Conservation (phyloP, 495 filamentous ascomycete genomes). For the Pseudevernia furfuracea region DNA sequence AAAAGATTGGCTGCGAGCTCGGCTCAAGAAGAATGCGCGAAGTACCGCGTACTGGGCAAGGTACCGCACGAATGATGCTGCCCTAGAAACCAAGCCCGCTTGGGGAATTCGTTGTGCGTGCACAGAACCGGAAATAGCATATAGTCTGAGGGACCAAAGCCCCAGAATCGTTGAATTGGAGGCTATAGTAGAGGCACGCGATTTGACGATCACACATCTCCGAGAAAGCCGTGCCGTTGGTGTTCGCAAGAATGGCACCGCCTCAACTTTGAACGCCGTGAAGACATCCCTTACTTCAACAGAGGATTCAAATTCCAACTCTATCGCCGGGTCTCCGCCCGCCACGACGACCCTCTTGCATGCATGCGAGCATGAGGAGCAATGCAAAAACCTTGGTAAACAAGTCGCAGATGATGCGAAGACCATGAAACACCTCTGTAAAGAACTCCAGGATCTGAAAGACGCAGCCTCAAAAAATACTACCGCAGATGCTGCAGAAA, state of each 20-base stretch:
- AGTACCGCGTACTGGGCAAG: neutral
- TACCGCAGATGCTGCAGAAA: neutral
- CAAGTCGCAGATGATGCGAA: neutral
- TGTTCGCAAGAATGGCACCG: neutral
- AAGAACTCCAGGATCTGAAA: neutral
- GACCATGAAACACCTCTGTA: neutral
- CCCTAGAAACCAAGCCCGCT: neutral
- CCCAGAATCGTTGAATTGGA: neutral
- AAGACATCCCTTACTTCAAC: neutral
- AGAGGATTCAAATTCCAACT: neutral
- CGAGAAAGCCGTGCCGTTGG: neutral
- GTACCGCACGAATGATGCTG: neutral
- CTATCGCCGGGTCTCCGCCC: neutral
- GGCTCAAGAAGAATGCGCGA: neutral
- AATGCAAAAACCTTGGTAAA: neutral
- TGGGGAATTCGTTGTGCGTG: conserved; percentile 4
- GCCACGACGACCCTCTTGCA: neutral
- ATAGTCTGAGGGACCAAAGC: neutral
- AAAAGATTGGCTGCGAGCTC: neutral
- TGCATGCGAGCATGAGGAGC: neutral
- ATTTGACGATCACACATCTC: neutral
- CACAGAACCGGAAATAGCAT: neutral
- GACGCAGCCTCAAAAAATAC: neutral
- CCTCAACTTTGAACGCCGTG: neutral
- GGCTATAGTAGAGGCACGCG: neutral